Evolutionary conservation across 108 stramenopile genomes (phyloP), one percentile per base, ranked within the genome.

Genomic region (Epithemia pelagica): DNA sequence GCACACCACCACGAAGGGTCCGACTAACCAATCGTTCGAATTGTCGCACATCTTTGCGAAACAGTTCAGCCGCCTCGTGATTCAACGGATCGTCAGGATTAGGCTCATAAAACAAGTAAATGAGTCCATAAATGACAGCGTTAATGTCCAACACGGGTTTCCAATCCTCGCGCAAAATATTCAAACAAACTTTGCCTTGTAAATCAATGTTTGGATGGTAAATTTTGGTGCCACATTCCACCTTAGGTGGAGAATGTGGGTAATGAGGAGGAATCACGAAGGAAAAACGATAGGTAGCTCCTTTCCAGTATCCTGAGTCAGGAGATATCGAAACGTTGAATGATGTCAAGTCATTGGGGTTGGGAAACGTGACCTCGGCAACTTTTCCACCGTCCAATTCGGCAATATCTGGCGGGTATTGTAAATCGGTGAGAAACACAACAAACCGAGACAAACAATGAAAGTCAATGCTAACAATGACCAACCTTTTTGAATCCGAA

Each of bases 81-180:
- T 99, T 99, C 61, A 99, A 78, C 0, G 99, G 99, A 78, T 99
- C 99, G 74, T 97, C 96, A 59, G 97, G 94, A 82, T 99, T 98
- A 28, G 99, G 99, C 67, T 99, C 97, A 67, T 96, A 96, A 83
- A 99, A 99, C 54, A 99, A 77, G 62, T 97, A 96, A 73, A 98
- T 96, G 52, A 99, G 72, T 32, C 99, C 98, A 77, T 98, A 98
- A 80, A 99, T 97, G 57, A 99, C 96, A 1, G 96, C 87, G 74
- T 99, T 98, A 66, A 99, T 97, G 78, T 98, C 97, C 61, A 98
- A 69, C 22, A 99, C 98, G 15, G 99, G 99, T 68, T 96, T 94
- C 99, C 99, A 99, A 87, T 99, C 99, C 77, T 98, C 97, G 29
- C 97, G 79, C 69, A 99, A 71, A 82, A 99, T 99, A 28, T 69